Conservation (phyloP, 306 rosid genomes). For the Castanopsis chinensis region DNA sequence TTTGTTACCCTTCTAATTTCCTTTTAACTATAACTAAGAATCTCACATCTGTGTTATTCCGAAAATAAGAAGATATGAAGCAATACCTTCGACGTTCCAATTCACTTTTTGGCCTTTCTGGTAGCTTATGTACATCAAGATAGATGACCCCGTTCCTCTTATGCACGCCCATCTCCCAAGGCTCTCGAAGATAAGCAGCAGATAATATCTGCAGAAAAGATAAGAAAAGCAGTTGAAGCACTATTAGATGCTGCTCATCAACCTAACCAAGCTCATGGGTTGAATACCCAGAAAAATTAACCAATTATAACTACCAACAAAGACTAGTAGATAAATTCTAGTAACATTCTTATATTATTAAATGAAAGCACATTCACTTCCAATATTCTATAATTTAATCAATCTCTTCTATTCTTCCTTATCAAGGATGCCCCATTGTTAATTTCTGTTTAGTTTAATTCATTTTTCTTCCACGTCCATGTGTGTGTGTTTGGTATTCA, state of each 20-base stretch:
- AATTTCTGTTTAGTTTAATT: neutral
- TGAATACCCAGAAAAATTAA: neutral
- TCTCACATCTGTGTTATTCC: neutral
- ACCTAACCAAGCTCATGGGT: neutral
- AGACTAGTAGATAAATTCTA: neutral
- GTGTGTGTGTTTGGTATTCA: too few species aligned
- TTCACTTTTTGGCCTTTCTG: conserved; percentile 85
- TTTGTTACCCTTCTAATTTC: neutral
- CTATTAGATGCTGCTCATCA: neutral
- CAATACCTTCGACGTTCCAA: conserved; percentile 82
- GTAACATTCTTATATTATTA: neutral
- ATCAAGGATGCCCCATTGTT: neutral
- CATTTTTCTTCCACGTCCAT: too few species aligned
- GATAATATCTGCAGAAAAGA: conserved; percentile 67
- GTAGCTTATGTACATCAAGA: conserved; percentile 94
- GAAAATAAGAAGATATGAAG: conserved; percentile 2
- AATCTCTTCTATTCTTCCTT: neutral
- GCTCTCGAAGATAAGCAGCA: conserved; percentile 85
- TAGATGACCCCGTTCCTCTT: conserved; percentile 94
- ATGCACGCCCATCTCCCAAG: conserved; percentile 99
- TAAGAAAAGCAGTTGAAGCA: neutral
- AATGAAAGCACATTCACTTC: neutral
- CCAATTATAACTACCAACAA: neutral
- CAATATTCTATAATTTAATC: neutral
- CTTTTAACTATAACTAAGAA: conserved; percentile 2